Conservation (phyloP, 2,329 filamentous ascomycete species). For the Verticillium isaacii region DNA sequence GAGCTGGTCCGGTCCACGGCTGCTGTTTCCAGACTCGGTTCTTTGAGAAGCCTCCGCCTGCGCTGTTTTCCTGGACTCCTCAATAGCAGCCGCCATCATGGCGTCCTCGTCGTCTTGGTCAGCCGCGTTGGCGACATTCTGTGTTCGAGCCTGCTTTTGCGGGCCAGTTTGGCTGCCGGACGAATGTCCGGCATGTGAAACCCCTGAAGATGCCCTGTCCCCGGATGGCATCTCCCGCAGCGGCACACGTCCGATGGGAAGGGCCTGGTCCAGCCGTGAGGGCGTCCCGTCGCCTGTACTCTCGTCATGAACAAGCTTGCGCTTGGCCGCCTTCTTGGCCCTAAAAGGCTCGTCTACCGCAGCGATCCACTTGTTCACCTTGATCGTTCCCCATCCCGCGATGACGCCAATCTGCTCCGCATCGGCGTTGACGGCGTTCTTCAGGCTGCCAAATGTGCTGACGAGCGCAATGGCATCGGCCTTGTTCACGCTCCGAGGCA, state of each 20-base stretch:
- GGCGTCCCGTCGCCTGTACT: slow-evolving; percentile 18
- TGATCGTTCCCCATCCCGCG: slow-evolving; percentile 93
- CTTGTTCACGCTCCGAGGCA: slow-evolving; percentile 87
- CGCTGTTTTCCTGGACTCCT: slow-evolving; percentile 38
- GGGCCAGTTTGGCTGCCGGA: not conserved
- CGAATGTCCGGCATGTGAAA: not conserved
- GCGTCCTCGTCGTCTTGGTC: slow-evolving; percentile 46
- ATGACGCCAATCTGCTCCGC: slow-evolving; percentile 80
- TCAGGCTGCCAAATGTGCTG: slow-evolving; percentile 84
- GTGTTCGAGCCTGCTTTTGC: not conserved
- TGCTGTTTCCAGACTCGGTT: slow-evolving; percentile 1
- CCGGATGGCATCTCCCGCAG: slow-evolving; percentile 31
- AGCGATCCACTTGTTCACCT: slow-evolving; percentile 79
- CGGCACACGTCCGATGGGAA: slow-evolving; percentile 33
- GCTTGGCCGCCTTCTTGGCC: slow-evolving; percentile 63
- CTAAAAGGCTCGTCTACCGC: slow-evolving; percentile 84
- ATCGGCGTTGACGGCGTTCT: slow-evolving; percentile 80
- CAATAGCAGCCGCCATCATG: slow-evolving; percentile 41
- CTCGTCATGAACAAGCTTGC: slow-evolving; percentile 18
- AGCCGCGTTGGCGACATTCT: slow-evolving; percentile 8
- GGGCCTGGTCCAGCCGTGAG: slow-evolving; percentile 29
- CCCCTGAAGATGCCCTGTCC: not conserved
- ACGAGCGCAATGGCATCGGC: slow-evolving; percentile 88
- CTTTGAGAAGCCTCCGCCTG: slow-evolving; percentile 17
- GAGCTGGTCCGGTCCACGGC: slow-evolving; percentile 26